Conservation (phyloP, 352 stramenopile species). For the Pythium rishiriense region DNA sequence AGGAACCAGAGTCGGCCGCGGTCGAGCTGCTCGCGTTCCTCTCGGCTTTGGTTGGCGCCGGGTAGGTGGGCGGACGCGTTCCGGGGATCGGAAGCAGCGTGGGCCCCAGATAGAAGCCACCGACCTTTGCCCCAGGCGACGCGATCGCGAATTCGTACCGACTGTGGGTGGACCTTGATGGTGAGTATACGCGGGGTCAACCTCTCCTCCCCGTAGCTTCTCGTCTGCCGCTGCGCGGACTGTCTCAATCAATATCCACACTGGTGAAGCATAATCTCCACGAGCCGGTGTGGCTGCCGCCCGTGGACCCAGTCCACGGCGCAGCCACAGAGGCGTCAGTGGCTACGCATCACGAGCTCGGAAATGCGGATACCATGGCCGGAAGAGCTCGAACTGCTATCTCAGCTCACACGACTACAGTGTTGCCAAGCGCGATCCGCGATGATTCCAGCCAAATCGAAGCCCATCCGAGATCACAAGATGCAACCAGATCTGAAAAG, state of each 20-base stretch:
- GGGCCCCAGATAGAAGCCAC: no score
- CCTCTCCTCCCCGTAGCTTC: neutral
- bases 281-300: conserved; percentile 10
- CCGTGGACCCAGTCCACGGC: conserved; percentile 10
- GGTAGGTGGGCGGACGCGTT: no score
- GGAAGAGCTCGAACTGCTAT: neutral
- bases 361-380: neutral
- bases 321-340: neutral
- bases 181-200: neutral
- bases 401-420: neutral
- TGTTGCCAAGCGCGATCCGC: conserved; percentile 7
- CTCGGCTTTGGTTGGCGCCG: no score
- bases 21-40: no score
- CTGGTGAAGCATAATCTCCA: conserved; percentile 14
- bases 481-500: no score
- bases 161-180: neutral
- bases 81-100: no score
- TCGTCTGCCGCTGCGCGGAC: neutral
- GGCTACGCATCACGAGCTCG: neutral
- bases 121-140: no score
- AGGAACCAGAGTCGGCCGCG: no score
- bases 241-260: neutral
- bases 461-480: neutral
- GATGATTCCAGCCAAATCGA: neutral
- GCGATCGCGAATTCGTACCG: no score